These are phyloP conservation scores for Tolypocladium pustulatum DNA, from an alignment of 2,329 filamentous ascomycete species.

Conservation along the genomic window DNA sequence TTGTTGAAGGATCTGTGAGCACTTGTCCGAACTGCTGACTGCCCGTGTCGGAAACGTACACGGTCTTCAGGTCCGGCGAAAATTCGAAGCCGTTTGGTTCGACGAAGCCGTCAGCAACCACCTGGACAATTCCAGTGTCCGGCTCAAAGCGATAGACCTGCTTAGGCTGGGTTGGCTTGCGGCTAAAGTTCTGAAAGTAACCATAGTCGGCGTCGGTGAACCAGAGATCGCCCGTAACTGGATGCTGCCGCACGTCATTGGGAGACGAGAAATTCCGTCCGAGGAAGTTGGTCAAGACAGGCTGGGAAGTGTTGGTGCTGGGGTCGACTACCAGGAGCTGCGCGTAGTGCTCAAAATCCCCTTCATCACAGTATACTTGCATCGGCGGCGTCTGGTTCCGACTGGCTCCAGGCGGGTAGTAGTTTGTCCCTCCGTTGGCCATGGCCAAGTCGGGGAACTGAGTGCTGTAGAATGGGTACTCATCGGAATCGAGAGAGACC, in stretches of 20 bases:
- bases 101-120: conserved; percentile 46
- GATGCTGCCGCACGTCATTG: conserved; percentile 46
- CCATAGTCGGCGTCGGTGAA: conserved; percentile 55
- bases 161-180: conserved; percentile 38
- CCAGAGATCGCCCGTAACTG: conserved; percentile 47
- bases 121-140: conserved; percentile 36
- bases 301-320: conserved; percentile 10
- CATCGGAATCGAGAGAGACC: conserved; percentile 7
- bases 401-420: conserved; percentile 8
- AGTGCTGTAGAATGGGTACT: conserved; percentile 8
- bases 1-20: conserved; percentile 2
- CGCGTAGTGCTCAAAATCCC: conserved; percentile 40
- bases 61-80: conserved; percentile 37
- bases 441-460: conserved; percentile 10
- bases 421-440: conserved; percentile 11
- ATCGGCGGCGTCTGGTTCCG: conserved; percentile 7
- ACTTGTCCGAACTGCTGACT: conserved; percentile 7
- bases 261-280: conserved; percentile 50
- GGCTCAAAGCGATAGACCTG: conserved; percentile 50
- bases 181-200: conserved; percentile 46
- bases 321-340: conserved; percentile 13
- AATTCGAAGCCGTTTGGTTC: conserved; percentile 49
- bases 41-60: conserved; percentile 49
- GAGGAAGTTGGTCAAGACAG: conserved; percentile 48
- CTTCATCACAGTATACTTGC: conserved; percentile 9